Evolutionary conservation across 2,329 filamentous ascomycete species (phyloP), one percentile per base, ranked within the genome.

Genomic region (Colletotrichum abscissum): DNA sequence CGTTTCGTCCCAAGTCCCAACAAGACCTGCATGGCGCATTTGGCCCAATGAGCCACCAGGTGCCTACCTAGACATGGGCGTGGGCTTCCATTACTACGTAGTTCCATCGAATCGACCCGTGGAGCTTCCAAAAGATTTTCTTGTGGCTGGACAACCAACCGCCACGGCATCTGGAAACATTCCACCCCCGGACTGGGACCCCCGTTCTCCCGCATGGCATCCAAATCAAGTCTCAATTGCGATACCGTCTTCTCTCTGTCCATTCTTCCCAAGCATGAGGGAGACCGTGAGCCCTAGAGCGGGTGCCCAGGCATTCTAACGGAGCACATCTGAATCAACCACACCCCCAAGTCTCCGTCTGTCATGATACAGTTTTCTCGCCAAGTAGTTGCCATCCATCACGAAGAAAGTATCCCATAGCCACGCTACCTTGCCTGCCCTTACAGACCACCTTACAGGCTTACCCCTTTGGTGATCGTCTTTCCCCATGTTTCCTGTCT

Each of bases 401-500:
- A 9, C 42, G 19, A n/a, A 49, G 7, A 49, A 49, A 19, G 42
- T 49, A 49, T 35, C 33, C 19, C 8, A 49, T 33, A 24, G n/a
- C 12, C 19, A 22, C 52, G n/a, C 52, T 28, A 55, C 52, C 16
- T 19, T 42, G 38, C 6, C 14, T 24, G 14, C n/a, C 28, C 22
- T 38, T 35, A 35, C 11, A 35, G 33, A 11, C 33, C 12, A 28
- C 28, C 22, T 38, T 35, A 35, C 33, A 35, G 33, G 33, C 33
- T 35, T 38, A 24, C 46, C 49, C 42, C 42, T 56, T 33, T 58
- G 16, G 30, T 19, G 30, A 62, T 57, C 28, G 46, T n/a, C 54
- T 58, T 69, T 66, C 67, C 56, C 60, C 56, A 69, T 64, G 70
- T 65, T 70, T 70, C 59, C 55, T 24, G 56, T 60, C 67, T 65